Evolutionary conservation across 805 yeast species (phyloP).

Genomic region (Zygotorulaspora florentina): DNA sequence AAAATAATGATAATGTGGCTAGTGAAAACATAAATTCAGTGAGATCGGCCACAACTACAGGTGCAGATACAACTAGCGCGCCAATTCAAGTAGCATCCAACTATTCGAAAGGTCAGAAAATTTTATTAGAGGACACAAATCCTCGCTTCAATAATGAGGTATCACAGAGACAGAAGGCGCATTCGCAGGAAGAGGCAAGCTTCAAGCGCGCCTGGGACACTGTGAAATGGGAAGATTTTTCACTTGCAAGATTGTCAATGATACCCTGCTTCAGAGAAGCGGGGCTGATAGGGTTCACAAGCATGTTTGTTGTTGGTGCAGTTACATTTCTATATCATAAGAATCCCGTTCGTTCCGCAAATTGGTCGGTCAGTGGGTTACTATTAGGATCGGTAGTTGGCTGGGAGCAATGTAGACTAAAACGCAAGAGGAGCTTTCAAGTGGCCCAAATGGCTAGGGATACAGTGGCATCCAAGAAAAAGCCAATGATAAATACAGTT

Average conservation of each 20-base stretch:
- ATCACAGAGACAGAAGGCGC: conserved; percentile 22
- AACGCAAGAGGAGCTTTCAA: conserved; percentile 60
- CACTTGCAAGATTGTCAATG: conserved; percentile 44
- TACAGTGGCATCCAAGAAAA: conserved; percentile 36
- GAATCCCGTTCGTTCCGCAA: conserved; percentile 55
- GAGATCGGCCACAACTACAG: neutral
- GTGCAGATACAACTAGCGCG: neutral
- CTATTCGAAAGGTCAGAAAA: conserved; percentile 35
- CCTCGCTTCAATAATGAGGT: conserved; percentile 37
- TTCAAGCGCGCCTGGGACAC: conserved; percentile 40
- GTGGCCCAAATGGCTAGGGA: conserved; percentile 68
- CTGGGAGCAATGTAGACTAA: conserved; percentile 88
- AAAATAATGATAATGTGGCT: conserved; percentile 4
- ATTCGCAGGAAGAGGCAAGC: conserved; percentile 30
- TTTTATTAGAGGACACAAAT: conserved; percentile 39
- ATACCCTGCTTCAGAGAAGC: conserved; percentile 83
- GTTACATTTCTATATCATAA: conserved; percentile 66
- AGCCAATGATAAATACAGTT: conserved; percentile 35
- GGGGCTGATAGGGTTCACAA: conserved; percentile 66
- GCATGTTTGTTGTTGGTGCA: conserved; percentile 65
- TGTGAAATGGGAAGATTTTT: conserved; percentile 49
- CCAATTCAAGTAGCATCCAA: conserved; percentile 13
- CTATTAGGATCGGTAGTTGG: conserved; percentile 75
- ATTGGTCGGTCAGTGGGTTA: conserved; percentile 83
- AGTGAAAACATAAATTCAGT: conserved; percentile 4